A percentile compares a stretch with the other conserved stretches of the same genome.
phyloP scores from a whole-genome alignment of 164 flowering plant species.

The Vitis rotundifolia region DNA sequence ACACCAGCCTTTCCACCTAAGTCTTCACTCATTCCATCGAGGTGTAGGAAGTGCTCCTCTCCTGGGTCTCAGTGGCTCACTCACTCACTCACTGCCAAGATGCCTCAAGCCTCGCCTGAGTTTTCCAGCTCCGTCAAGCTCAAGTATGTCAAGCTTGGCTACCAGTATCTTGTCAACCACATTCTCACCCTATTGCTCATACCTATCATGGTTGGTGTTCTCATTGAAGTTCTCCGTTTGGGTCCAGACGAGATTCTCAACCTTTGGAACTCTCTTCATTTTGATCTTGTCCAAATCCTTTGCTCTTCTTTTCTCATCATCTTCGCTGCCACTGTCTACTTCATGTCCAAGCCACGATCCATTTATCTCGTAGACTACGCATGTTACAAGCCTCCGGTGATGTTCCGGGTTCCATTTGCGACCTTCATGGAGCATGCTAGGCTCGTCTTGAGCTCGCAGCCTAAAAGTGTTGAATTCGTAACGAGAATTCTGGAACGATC shows the following conservation, averaged over 20 bases:
- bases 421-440: conserved; percentile 64
- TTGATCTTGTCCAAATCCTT: conserved; percentile 42
- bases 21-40: background rate
- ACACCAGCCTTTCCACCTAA: conserved; percentile 2
- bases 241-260: conserved; percentile 48
- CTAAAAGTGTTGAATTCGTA: conserved; percentile 52
- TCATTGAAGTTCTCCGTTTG: conserved; percentile 33
- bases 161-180: conserved; percentile 63
- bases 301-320: conserved; percentile 43
- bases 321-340: conserved; percentile 41
- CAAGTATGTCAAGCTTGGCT: conserved; percentile 68
- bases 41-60: background rate
- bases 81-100: conserved; percentile 6
- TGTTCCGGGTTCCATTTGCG: conserved; percentile 58
- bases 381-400: conserved; percentile 51
- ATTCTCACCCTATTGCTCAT: conserved; percentile 44
- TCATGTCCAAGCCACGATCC: conserved; percentile 52
- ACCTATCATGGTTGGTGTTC: conserved; percentile 37
- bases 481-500: conserved; percentile 59
- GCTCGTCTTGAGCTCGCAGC: conserved; percentile 27
- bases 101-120: conserved; percentile 49
- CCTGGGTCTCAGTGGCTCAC: conserved; percentile 8
- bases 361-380: conserved; percentile 61
- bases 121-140: conserved; percentile 57
- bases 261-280: conserved; percentile 35